Evolutionary conservation across 2,329 filamentous ascomycete species (phyloP).

Genomic region (Xylaria sp.): DNA sequence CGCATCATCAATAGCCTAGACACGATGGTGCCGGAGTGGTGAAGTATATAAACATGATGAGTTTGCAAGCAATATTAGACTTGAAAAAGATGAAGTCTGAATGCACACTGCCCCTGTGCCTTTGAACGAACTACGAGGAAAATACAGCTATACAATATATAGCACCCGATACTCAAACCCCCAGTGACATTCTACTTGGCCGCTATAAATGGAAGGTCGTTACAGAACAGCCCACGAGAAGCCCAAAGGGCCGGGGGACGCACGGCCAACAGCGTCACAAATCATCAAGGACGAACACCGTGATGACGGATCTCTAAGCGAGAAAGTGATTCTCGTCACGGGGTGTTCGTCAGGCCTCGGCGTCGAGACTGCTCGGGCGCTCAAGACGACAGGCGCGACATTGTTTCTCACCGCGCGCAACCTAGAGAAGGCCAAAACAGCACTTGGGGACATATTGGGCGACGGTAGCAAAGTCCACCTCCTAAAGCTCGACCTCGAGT

Average conservation of each 20-base stretch:
- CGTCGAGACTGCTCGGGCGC: slow-evolving; percentile 17
- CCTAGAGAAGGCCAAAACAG: slow-evolving; percentile 42
- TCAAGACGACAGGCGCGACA: slow-evolving; percentile 47
- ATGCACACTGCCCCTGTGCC: background rate
- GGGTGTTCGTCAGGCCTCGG: slow-evolving; percentile 21
- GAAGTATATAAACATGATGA: slow-evolving; percentile 1
- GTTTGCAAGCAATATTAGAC: background rate
- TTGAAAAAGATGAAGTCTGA: background rate
- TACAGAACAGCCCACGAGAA: slow-evolving; percentile 13
- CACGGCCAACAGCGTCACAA: slow-evolving; percentile 21
- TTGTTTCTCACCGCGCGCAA: slow-evolving; percentile 52
- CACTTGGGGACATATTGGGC: slow-evolving; percentile 36
- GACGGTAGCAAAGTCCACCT: slow-evolving; percentile 6
- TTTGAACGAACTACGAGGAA: background rate
- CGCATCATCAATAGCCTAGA: background rate
- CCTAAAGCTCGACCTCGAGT: slow-evolving; percentile 23
- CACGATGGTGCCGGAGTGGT: background rate
- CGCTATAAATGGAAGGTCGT: slow-evolving; percentile 13
- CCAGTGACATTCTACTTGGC: background rate
- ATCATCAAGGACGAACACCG: slow-evolving; percentile 19
- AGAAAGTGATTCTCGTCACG: slow-evolving; percentile 23
- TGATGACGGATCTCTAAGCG: slow-evolving; percentile 9
- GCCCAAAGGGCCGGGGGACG: slow-evolving; percentile 22
- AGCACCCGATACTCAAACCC: background rate
- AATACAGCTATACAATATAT: background rate